Evolutionary conservation across 2,329 filamentous ascomycete genomes (phyloP).

Genomic region (Ascosphaera apis): DNA sequence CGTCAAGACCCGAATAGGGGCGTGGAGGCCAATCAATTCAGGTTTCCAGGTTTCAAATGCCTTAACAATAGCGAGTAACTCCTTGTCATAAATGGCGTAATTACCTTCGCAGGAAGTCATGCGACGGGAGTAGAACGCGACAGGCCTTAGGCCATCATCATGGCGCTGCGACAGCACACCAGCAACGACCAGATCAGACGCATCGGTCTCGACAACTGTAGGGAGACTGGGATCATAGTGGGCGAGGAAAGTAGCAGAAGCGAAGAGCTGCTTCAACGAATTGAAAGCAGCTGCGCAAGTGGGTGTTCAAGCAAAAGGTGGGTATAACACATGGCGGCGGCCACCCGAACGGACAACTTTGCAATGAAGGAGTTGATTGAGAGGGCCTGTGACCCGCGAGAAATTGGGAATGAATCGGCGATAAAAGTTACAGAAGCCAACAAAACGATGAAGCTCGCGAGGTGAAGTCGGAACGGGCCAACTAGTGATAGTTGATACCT

Average conservation of each 20-base stretch:
- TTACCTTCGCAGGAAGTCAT: slow-evolving; percentile 3
- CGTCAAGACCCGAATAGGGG: slow-evolving; percentile 9
- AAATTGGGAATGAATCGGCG: not conserved
- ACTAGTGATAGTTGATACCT: not conserved
- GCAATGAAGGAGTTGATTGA: not conserved
- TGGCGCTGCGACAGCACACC: not conserved
- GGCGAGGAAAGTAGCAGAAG: not conserved
- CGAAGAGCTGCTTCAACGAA: not conserved
- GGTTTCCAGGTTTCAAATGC: slow-evolving; percentile 9
- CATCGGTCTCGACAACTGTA: not conserved
- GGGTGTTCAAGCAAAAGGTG: not conserved
- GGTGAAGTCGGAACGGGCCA: not conserved
- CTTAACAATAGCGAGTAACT: slow-evolving; percentile 7
- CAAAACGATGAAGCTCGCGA: not conserved
- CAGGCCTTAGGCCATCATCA: not conserved
- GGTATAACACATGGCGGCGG: too few species aligned
- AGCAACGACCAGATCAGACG: not conserved
- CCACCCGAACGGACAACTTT: not conserved
- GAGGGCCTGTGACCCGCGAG: not conserved
- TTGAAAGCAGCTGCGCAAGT: not conserved
- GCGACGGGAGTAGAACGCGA: not conserved
- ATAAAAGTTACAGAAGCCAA: slow-evolving; percentile 2
- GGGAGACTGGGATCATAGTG: not conserved
- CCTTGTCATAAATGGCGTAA: slow-evolving; percentile 8
- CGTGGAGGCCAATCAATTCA: slow-evolving; percentile 6